phyloP scores from a whole-genome alignment of 257 asterid genomes.

The Solanum corneliomulleri region DNA sequence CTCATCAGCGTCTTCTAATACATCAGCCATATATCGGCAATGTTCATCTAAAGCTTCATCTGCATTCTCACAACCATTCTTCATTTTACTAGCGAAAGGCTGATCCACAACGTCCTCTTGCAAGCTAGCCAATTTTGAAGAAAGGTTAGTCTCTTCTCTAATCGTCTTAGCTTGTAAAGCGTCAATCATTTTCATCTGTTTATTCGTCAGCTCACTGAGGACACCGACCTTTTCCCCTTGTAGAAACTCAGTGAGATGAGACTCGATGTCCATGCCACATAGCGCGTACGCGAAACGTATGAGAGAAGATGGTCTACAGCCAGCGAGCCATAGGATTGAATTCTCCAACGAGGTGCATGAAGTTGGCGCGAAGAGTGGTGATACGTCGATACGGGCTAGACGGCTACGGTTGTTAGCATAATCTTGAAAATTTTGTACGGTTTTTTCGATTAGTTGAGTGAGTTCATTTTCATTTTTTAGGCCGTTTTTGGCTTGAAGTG shows the following conservation, averaged over 20 bases:
- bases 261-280: conserved; percentile 25
- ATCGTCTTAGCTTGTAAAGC: conserved; percentile 24
- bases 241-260: conserved; percentile 18
- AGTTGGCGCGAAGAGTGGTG: conserved; percentile 34
- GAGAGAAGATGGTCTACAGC: conserved; percentile 45
- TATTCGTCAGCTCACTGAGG: conserved; percentile 13
- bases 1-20: conserved; percentile 32
- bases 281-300: conserved; percentile 34
- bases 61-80: background rate
- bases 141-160: conserved; percentile 19
- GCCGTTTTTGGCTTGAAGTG: background rate
- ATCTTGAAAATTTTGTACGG: conserved; percentile 12
- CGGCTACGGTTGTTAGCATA: conserved; percentile 15
- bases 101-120: conserved; percentile 36
- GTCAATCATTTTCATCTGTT: conserved; percentile 23
- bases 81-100: conserved; percentile 8
- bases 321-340: conserved; percentile 48
- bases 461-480: background rate
- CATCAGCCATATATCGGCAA: conserved; percentile 11
- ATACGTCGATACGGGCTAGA: conserved; percentile 18
- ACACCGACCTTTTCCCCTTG: conserved; percentile 11
- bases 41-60: conserved; percentile 30
- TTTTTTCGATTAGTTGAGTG: conserved; percentile 13
- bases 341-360: conserved; percentile 44
- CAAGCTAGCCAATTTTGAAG: conserved; percentile 14